Conservation (phyloP, 1,284 basidiomycete genomes). For the Testicularia cyperi region DNA sequence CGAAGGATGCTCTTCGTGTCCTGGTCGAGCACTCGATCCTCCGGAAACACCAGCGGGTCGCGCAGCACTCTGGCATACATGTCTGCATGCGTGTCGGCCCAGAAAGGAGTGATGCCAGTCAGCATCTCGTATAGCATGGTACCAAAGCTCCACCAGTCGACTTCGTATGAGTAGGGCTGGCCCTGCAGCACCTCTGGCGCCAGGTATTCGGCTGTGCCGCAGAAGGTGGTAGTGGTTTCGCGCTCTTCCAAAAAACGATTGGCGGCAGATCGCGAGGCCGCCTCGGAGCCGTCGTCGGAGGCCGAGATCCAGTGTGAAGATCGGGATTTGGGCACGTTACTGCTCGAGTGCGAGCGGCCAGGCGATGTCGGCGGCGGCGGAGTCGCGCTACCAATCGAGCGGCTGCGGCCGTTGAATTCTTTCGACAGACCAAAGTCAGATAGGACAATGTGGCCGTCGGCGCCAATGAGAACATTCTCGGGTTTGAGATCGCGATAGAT, state of each 20-base stretch:
- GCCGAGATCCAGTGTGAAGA: constrained; percentile 85
- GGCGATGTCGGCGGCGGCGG: constrained; percentile 72
- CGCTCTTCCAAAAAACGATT: constrained; percentile 95
- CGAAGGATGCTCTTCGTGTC: constrained; percentile 93
- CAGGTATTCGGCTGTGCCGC: constrained; percentile 98
- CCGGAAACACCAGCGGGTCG: constrained; percentile 83
- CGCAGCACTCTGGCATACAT: constrained; percentile 90
- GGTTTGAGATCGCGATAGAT: constrained; percentile 99
- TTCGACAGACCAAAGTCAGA: constrained; percentile 98
- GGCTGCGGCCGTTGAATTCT: constrained; percentile 71
- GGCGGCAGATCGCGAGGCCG: constrained; percentile 13
- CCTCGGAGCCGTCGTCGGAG: constrained; percentile 63
- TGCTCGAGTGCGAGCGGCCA: constrained; percentile 42
- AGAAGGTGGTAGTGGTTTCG: constrained; percentile 97
- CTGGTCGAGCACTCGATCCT: constrained; percentile 84
- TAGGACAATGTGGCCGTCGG: constrained; percentile 98
- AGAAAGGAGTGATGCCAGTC: constrained; percentile 97
- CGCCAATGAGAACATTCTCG: constrained; percentile 98
- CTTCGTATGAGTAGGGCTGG: constrained; percentile 93
- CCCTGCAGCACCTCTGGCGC: constrained; percentile 98
- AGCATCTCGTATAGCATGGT: constrained; percentile 99
- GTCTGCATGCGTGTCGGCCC: constrained; percentile 86
- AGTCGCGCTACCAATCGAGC: constrained; percentile 70
- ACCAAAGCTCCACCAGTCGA: constrained; percentile 99
- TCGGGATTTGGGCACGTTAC: constrained; percentile 70